Evolutionary conservation across 2,329 filamentous ascomycete species (phyloP).

Genomic region (Aspergillus piperis): DNA sequence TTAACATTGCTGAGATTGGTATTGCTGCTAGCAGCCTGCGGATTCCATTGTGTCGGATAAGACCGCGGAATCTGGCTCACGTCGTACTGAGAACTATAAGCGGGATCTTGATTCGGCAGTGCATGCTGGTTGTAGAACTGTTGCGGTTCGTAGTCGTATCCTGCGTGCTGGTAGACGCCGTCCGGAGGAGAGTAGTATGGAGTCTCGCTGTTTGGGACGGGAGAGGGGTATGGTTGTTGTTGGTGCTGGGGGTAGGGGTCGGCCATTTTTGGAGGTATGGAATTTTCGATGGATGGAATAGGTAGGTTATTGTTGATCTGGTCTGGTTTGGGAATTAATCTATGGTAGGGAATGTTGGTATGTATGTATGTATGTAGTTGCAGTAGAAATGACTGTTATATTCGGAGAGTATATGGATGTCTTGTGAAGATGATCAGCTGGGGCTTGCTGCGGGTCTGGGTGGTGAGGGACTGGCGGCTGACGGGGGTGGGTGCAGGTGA

Average conservation of each 20-base stretch:
- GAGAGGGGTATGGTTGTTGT: slow-evolving; percentile 19
- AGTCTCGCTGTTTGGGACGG: slow-evolving; percentile 13
- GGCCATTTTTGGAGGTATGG: slow-evolving; percentile 44
- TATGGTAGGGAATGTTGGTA: neutral
- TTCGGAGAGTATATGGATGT: neutral
- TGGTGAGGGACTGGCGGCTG: neutral
- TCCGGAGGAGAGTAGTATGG: slow-evolving; percentile 28
- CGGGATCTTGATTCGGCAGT: slow-evolving; percentile 10
- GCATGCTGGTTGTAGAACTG: slow-evolving; percentile 13
- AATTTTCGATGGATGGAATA: neutral
- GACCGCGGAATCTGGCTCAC: slow-evolving; percentile 9
- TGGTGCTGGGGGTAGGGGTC: slow-evolving; percentile 52
- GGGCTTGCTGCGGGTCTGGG: neutral
- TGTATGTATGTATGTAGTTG: neutral
- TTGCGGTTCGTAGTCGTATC: slow-evolving; percentile 31
- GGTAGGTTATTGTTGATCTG: no score
- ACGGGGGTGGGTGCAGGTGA: slow-evolving; percentile 6
- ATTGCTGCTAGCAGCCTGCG: no score
- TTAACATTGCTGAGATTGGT: no score
- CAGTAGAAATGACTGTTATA: neutral
- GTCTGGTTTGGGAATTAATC: no score
- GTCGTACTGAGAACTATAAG: slow-evolving; percentile 14
- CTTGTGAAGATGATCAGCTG: neutral
- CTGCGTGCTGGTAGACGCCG: slow-evolving; percentile 23
- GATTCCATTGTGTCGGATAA: slow-evolving; percentile 12